Conservation (phyloP, 148 eudicot genomes). For the Pharnaceum exiguum region DNA sequence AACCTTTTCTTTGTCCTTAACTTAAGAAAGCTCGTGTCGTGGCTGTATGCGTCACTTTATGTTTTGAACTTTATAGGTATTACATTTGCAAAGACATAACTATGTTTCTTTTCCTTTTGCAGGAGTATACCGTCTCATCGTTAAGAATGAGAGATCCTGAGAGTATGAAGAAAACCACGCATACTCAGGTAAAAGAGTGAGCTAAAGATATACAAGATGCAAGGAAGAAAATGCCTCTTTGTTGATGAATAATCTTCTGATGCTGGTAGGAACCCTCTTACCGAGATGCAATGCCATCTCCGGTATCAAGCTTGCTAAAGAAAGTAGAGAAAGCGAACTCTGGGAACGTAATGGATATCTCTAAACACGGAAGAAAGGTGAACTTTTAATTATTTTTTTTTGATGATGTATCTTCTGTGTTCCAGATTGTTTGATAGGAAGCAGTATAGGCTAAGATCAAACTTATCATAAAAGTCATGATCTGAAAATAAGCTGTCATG, state of each 20-base stretch:
- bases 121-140: slow-evolving; percentile 57
- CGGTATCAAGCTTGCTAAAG: slow-evolving; percentile 65
- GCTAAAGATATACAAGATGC: slow-evolving; percentile 25
- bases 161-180: slow-evolving; percentile 34
- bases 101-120: slow-evolving; percentile 13
- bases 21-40: too few species aligned
- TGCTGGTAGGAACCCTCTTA: slow-evolving; percentile 46
- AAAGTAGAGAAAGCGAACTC: slow-evolving; percentile 63
- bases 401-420: too few species aligned
- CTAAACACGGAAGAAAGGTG: slow-evolving; percentile 90
- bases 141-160: slow-evolving; percentile 43
- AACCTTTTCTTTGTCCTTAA: too few species aligned
- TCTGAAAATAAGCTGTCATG: neutral
- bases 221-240: neutral
- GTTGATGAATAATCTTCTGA: neutral
- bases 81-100: neutral
- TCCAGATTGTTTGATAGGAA: too few species aligned
- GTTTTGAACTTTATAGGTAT: too few species aligned
- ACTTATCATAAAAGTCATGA: neutral
- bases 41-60: too few species aligned
- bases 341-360: slow-evolving; percentile 50
- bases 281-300: slow-evolving; percentile 45
- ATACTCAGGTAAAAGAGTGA: slow-evolving; percentile 28
- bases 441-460: neutral
- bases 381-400: slow-evolving; percentile 8